Conservation (phyloP, 495 filamentous ascomycete species). For the Tuber brumale region DNA sequence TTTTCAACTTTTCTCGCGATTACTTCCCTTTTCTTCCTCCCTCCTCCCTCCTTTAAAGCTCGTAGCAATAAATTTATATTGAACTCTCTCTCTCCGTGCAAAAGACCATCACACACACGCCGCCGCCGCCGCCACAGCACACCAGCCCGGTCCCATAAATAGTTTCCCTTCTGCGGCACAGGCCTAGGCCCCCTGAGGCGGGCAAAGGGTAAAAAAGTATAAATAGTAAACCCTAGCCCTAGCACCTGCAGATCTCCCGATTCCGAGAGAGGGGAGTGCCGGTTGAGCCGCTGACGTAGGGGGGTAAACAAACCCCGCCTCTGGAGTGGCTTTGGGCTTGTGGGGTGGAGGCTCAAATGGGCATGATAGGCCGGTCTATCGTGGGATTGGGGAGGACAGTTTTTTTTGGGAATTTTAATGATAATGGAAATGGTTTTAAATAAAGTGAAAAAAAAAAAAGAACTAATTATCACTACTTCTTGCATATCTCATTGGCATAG, state of each 20-base stretch:
- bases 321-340: background rate
- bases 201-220: background rate
- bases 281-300: slow-evolving; percentile 2
- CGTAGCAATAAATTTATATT: too few relatives aligned
- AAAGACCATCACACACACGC: background rate
- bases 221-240: background rate
- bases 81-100: too few relatives aligned
- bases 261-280: background rate
- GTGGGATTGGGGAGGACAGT: background rate
- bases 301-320: background rate
- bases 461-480: background rate
- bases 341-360: background rate
- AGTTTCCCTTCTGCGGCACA: slow-evolving; percentile 1
- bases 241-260: background rate
- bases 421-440: background rate
- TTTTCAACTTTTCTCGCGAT: slow-evolving; percentile 14
- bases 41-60: too few relatives aligned
- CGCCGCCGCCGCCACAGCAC: background rate
- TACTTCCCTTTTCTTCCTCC: too few relatives aligned
- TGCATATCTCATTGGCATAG: background rate
- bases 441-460: background rate
- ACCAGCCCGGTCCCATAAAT: background rate
- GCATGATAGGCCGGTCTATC: too few relatives aligned
- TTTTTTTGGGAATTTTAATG: background rate
- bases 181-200: too few relatives aligned